These are phyloP conservation scores for Suhomyces emberorum DNA, from an alignment of 805 yeast species.

Conservation along the genomic window DNA sequence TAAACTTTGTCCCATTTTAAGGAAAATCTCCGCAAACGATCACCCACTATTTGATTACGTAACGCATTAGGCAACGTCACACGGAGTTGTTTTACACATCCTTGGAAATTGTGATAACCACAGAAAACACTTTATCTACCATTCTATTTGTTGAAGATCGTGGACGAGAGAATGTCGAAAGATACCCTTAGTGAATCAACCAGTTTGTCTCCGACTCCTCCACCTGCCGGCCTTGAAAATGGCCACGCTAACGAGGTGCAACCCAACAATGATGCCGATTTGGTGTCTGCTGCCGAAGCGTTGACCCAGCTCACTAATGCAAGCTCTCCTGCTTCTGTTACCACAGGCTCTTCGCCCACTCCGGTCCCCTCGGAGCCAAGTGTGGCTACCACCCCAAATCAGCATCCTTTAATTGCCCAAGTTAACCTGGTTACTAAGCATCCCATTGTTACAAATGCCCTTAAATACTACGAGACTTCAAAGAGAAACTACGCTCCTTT, in stretches of 20 bases:
- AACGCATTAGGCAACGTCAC: background rate
- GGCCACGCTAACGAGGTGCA: constrained; percentile 1
- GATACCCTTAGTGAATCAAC: too few species aligned
- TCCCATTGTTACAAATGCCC: constrained; percentile 47
- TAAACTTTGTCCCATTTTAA: too few species aligned
- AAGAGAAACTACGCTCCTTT: constrained; percentile 47
- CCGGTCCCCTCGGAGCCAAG: constrained; percentile 1
- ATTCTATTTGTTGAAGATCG: too few species aligned
- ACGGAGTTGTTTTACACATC: too few species aligned
- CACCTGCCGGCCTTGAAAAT: too few species aligned
- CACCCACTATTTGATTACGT: background rate
- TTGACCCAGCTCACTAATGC: constrained; percentile 33
- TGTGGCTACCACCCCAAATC: constrained; percentile 4
- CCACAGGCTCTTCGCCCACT: constrained; percentile 3
- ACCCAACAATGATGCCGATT: constrained; percentile 19
- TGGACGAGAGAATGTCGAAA: too few species aligned
- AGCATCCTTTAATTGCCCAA: constrained; percentile 39
- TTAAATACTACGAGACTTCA: constrained; percentile 44
- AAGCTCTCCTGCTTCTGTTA: constrained; percentile 13
- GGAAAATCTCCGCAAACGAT: too few species aligned
- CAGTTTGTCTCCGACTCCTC: constrained; percentile 1
- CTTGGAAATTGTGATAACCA: too few species aligned
- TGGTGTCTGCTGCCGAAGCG: constrained; percentile 41
- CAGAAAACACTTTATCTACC: too few species aligned
- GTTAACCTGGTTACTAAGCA: constrained; percentile 38